Evolutionary conservation across 1,139 yeast genomes (phyloP).

Genomic region (Pneumocystis jirovecii): DNA sequence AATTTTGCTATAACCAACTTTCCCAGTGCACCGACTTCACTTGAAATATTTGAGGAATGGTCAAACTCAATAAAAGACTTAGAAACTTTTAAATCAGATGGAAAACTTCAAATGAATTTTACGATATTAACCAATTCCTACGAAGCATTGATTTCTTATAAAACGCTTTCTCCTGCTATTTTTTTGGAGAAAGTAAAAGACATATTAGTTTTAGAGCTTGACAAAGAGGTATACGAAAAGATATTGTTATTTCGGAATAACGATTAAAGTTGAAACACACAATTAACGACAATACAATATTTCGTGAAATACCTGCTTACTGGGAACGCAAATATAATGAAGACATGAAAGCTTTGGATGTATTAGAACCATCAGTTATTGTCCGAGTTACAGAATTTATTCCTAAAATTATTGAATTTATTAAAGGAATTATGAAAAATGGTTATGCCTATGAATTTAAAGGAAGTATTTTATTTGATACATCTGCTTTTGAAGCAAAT

Average conservation of each 20-base stretch:
- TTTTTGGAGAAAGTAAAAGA: constrained; percentile 48
- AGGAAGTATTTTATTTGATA: constrained; percentile 93
- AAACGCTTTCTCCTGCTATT: constrained; percentile 16
- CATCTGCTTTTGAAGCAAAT: constrained; percentile 53
- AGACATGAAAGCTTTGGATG: constrained; percentile 77
- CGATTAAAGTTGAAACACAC: constrained; percentile 39
- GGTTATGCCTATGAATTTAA: constrained; percentile 73
- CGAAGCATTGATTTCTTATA: constrained; percentile 16
- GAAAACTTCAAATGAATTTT: constrained; percentile 75
- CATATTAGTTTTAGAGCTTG: constrained; percentile 59
- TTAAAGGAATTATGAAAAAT: constrained; percentile 53
- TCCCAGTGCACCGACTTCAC: constrained; percentile 29
- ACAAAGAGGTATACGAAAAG: constrained; percentile 28
- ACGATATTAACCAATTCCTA: constrained; percentile 36
- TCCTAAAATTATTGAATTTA: constrained; percentile 76
- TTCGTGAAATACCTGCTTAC: constrained; percentile 65
- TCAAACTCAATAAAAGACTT: constrained; percentile 33
- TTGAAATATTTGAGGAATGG: constrained; percentile 40
- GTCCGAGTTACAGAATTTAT: constrained; percentile 96
- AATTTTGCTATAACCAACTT: constrained; percentile 45
- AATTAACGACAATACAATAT: constrained; percentile 72
- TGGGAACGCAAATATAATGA: constrained; percentile 79
- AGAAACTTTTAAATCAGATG: constrained; percentile 40
- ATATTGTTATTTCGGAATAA: not conserved
- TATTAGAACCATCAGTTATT: constrained; percentile 66